Evolutionary conservation across 192 early-diverging fungal genomes (phyloP), one percentile per base, ranked within the genome.

Genomic region (Dissophora globulifera): DNA sequence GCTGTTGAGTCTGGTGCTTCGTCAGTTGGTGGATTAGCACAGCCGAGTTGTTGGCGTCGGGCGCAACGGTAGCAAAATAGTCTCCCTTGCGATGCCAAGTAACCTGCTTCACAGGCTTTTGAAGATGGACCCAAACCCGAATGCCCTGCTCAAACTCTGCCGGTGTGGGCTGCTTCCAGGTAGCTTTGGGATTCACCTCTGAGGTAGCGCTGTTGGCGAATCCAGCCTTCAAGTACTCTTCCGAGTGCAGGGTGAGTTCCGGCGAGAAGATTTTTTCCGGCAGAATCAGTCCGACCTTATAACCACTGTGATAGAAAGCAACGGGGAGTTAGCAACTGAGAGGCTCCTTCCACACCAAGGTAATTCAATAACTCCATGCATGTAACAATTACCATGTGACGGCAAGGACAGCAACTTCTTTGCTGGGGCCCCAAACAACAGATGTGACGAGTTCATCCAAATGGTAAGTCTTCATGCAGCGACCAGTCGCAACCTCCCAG

Each of bases 51-150:
- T 82, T 87, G 72, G 89, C 93, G 63, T 96, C 91, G 1, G 94
- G 88, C 1, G 89, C 87, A 17, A 97, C 87, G 26, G 93, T 93
- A 1, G 93, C 86, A 82, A 98, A 89, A 80, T 99, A 98, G 81
- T 99, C 95, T 58, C 97, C 97, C 76, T 93, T 96, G 52, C 93
- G 84, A 80, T 99, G 97, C 97, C 97, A 99, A 26, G 85, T 84
- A 42, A 99, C 79, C 55, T 90, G 86, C 62, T 91, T 95, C 31
- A 95, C 92, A 12, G 83, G 75, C 59, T 86, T 71, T 40, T 67
- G 62, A 23, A 80, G 60, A 57, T 64, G 63, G 43, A 74, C 40
- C 53, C 60, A 74, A 41, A 80, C 59, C 30, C 61, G 56, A 31
- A 68, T 69, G 27, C 63, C 59, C 42, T 65, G 62, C 11, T 55